Evolutionary conservation across 129 eudicot genomes (phyloP).

Genomic region (Arctium minus): DNA sequence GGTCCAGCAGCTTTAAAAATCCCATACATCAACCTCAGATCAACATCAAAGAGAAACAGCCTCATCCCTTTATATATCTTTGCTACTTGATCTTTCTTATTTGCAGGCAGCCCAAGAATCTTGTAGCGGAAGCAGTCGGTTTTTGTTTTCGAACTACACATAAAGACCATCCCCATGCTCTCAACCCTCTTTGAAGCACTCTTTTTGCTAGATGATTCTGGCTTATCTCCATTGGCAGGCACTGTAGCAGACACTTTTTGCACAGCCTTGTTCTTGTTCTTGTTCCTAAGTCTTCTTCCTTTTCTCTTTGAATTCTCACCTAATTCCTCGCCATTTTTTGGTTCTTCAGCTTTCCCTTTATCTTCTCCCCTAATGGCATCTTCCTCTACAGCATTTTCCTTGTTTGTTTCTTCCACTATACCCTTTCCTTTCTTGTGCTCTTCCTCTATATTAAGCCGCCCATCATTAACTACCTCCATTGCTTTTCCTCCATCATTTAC

Average conservation of each 20-base stretch:
- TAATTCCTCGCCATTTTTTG: slow-evolving; percentile 21
- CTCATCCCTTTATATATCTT: slow-evolving; percentile 94
- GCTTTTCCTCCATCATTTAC: slow-evolving; percentile 6
- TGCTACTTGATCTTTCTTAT: slow-evolving; percentile 65
- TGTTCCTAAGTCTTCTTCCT: slow-evolving; percentile 24
- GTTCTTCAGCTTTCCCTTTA: slow-evolving; percentile 17
- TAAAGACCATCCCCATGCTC: slow-evolving; percentile 94
- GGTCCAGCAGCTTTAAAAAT: slow-evolving; percentile 91
- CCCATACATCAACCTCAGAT: slow-evolving; percentile 83
- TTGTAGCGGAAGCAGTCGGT: slow-evolving; percentile 79
- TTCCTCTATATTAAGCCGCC: slow-evolving; percentile 18
- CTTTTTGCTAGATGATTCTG: slow-evolving; percentile 42
- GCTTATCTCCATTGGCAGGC: slow-evolving; percentile 25
- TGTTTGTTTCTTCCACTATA: slow-evolving; percentile 2
- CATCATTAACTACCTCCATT: slow-evolving; percentile 18
- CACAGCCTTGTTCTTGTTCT: slow-evolving; percentile 26
- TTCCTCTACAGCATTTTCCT: neutral
- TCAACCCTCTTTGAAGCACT: slow-evolving; percentile 46
- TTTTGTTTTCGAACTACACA: slow-evolving; percentile 94
- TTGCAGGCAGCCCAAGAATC: slow-evolving; percentile 82
- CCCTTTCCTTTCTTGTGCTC: slow-evolving; percentile 12
- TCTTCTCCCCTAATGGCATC: neutral
- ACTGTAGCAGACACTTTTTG: slow-evolving; percentile 5
- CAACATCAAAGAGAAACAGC: slow-evolving; percentile 79
- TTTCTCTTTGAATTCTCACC: slow-evolving; percentile 29